Evolutionary conservation across 2,329 filamentous ascomycete species (phyloP), one percentile per base, ranked within the genome.

Genomic region (Colletotrichum melonis): DNA sequence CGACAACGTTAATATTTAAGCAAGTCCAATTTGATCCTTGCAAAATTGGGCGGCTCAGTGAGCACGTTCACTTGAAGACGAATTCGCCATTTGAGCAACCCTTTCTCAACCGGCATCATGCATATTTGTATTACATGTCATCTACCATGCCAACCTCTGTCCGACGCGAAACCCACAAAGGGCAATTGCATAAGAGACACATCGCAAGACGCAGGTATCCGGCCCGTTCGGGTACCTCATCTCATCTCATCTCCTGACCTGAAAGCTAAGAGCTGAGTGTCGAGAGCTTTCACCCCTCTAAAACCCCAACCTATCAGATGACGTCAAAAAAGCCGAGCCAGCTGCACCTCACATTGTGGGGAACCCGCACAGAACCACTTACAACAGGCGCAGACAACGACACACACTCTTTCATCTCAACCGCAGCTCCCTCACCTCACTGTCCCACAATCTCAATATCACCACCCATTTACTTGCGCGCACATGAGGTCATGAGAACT

Each of bases 281-380:
- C 11, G 32, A 12, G 32, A 35, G 32, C 11, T 35, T 57, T 38
- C 28, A 32, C 42, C 38, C 14, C 38, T 42, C 38, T 16, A 42
- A 42, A 42, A 16, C 38, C 57, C 32, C 42, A 54, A n/a, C 70
- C 70, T 73, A 73, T 70, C 67, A 73, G 67, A 70, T 73, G 70
- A 73, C 70, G 67, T 73, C 70, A 70, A 73, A 49, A 56, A 49
- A 56, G 46, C 32, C 0, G 22, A 35, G 32, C 32, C 38, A 56
- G 32, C 59, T 46, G 66, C 14, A 62, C 66, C 55, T 64, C 54
- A 65, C 24, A 24, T 59, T 59, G 67, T 65, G 67, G 70, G 14
- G 70, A 32, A 11, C 55, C 58, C n/a, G 16, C 8, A 9, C 46
- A 55, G 56, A 55, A 42, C 57, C 58, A 68, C 57, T 68, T 55